Conservation (phyloP, 2,329 filamentous ascomycete species). For the Colletotrichum sidae region DNA sequence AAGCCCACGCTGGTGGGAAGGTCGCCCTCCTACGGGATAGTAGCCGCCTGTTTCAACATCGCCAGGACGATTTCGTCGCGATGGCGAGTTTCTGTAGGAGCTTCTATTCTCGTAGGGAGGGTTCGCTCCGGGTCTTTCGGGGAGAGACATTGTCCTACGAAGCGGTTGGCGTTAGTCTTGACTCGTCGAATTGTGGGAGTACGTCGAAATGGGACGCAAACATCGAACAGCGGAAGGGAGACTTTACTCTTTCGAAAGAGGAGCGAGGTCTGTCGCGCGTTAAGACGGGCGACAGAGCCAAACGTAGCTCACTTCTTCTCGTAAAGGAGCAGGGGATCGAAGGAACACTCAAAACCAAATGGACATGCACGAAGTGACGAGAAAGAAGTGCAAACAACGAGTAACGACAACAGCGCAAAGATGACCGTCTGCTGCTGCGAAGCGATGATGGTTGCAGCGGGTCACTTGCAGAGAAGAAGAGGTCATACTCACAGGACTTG, state of each 20-base stretch:
- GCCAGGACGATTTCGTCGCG: slow-evolving; percentile 72
- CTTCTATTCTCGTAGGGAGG: slow-evolving; percentile 71
- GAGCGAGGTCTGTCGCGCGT: slow-evolving; percentile 30
- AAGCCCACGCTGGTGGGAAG: slow-evolving; percentile 65
- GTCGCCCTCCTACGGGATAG: slow-evolving; percentile 53
- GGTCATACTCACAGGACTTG: slow-evolving; percentile 38
- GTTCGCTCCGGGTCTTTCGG: slow-evolving; percentile 72
- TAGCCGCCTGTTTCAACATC: slow-evolving; percentile 77
- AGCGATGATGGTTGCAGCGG: slow-evolving; percentile 12
- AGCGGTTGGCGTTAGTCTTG: slow-evolving; percentile 27
- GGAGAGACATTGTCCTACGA: slow-evolving; percentile 68
- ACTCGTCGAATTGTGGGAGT: not conserved
- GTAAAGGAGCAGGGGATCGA: slow-evolving; percentile 5
- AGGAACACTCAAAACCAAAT: slow-evolving; percentile 3
- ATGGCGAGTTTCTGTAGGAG: slow-evolving; percentile 75
- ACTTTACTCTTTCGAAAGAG: slow-evolving; percentile 39
- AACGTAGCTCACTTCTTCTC: slow-evolving; percentile 16
- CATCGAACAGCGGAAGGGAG: slow-evolving; percentile 8
- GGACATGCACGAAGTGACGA: slow-evolving; percentile 2
- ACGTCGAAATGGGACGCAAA: slow-evolving; percentile 9
- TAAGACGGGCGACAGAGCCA: slow-evolving; percentile 18
- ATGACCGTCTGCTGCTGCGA: slow-evolving; percentile 19
- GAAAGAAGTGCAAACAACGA: slow-evolving; percentile 9
- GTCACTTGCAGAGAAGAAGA: slow-evolving; percentile 21
- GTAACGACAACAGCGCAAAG: slow-evolving; percentile 23